Evolutionary conservation across 164 flowering plant genomes (phyloP), one percentile per base, ranked within the genome.

Genomic region (Kingdonia uniflora): DNA sequence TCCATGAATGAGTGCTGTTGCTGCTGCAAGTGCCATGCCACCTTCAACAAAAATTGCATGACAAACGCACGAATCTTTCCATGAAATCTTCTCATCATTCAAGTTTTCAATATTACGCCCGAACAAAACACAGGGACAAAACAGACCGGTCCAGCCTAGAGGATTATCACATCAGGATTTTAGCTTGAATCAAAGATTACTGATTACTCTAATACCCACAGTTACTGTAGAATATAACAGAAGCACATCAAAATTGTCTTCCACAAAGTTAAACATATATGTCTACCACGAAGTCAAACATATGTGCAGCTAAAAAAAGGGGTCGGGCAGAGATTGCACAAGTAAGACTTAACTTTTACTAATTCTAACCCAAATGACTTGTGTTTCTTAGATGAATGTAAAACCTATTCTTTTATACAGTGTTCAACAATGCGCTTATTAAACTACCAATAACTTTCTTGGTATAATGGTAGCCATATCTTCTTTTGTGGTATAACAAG

Each of bases 31-130:
- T 25, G 82, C 82, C 52, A 92, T 65, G 16, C 96, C 98, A 46
- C 98, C 98, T 75, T 92, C 98, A 40, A 92, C 72, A 68, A 74
- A 92, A 19, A 92, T 38, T 15, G 91, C 96, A 71, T 91, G 97
- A 62, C 84, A 85, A 44, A 85, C 61, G 54, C 97, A 91, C 16
- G 97, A 80, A 54, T 67, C 70, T 7, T 75, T 72, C 95, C 96
- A 85, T 37, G 85, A 76, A 29, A 76, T 72, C 49, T 91, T 95
- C 15, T 91, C 97, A 15, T 87, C 95, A 56, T 79, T 76, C 73
- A 91, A 47, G 24, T 63, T 60, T 60, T 84, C 87, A 39, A 86
- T 73, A 65, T 90, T 90, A 29, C 66, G 84, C 42, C 97, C 97
- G 74, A 86, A 90, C 69, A 90, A 49, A 42, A 90, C 84, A 68